phyloP scores from a whole-genome alignment of 2,329 filamentous ascomycete genomes.

The Calonectria leucothoes region DNA sequence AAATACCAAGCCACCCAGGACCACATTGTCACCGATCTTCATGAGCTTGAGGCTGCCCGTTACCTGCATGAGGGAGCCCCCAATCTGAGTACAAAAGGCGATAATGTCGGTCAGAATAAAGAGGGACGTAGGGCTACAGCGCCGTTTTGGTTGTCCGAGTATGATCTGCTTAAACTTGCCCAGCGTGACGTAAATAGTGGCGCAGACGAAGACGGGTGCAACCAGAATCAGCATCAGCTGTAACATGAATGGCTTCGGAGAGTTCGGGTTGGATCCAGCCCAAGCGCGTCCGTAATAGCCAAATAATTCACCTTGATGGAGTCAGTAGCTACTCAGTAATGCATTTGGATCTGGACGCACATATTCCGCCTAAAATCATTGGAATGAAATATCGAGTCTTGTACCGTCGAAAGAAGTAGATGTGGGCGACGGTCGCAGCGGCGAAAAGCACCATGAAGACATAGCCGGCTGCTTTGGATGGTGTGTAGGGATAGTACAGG shows the following conservation, averaged over 20 bases:
- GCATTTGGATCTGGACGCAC: neutral
- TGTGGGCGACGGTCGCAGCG: neutral
- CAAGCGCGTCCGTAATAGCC: conserved; percentile 24
- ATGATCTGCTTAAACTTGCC: conserved; percentile 8
- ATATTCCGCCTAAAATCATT: conserved; percentile 7
- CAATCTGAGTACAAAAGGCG: conserved; percentile 11
- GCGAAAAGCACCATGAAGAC: neutral
- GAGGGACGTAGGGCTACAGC: neutral
- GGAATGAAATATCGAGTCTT: neutral
- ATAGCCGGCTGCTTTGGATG: conserved; percentile 1
- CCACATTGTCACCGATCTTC: conserved; percentile 11
- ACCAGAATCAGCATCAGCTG: conserved; percentile 32
- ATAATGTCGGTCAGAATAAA: conserved; percentile 9
- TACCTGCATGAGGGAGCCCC: conserved; percentile 4
- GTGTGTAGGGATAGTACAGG: conserved; percentile 9
- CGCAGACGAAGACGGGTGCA: conserved; percentile 21
- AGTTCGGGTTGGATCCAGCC: conserved; percentile 17
- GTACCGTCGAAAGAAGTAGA: neutral
- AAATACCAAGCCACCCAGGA: conserved; percentile 5
- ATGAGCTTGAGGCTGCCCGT: conserved; percentile 7
- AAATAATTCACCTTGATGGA: conserved; percentile 16
- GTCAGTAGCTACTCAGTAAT: neutral
- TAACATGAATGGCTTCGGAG: conserved; percentile 23
- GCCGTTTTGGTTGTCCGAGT: conserved; percentile 6
- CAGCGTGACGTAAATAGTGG: conserved; percentile 21